Conservation (phyloP, 768 basidiomycete genomes). For the Tremella mesenterica region DNA sequence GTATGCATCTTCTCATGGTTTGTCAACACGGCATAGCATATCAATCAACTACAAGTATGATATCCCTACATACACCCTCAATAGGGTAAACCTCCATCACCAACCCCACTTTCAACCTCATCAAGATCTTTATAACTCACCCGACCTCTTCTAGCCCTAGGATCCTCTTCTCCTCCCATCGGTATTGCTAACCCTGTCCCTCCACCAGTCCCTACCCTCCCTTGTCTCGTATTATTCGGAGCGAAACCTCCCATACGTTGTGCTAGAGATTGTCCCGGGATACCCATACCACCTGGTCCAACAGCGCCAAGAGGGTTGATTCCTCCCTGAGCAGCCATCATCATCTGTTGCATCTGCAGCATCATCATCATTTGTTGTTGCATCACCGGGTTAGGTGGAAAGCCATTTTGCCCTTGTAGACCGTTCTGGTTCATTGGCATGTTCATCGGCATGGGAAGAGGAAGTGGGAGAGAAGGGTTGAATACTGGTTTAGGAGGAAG, state of each 20-base stretch:
- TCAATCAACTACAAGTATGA: too few relatives aligned
- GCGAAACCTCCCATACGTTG: slow-evolving; percentile 74
- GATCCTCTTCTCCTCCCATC: slow-evolving; percentile 78
- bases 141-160: slow-evolving; percentile 76
- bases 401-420: background rate
- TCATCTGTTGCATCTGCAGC: slow-evolving; percentile 43
- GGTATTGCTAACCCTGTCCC: slow-evolving; percentile 54
- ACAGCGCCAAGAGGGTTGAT: slow-evolving; percentile 28
- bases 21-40: too few relatives aligned
- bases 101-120: slow-evolving; percentile 65
- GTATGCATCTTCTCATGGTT: too few relatives aligned
- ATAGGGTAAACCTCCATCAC: slow-evolving; percentile 37
- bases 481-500: slow-evolving; percentile 31
- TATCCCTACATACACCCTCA: too few relatives aligned
- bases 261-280: slow-evolving; percentile 55
- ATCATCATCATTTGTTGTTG: slow-evolving; percentile 39
- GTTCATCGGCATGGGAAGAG: slow-evolving; percentile 1
- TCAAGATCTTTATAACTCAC: slow-evolving; percentile 96
- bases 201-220: slow-evolving; percentile 30
- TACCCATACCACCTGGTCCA: slow-evolving; percentile 41
- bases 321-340: slow-evolving; percentile 22
- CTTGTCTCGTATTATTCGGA: slow-evolving; percentile 41
- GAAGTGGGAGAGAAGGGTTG: slow-evolving; percentile 8
- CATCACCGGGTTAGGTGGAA: slow-evolving; percentile 18
- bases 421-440: background rate